phyloP scores from a whole-genome alignment of 257 asterid genomes.

The Gentiana straminea region DNA sequence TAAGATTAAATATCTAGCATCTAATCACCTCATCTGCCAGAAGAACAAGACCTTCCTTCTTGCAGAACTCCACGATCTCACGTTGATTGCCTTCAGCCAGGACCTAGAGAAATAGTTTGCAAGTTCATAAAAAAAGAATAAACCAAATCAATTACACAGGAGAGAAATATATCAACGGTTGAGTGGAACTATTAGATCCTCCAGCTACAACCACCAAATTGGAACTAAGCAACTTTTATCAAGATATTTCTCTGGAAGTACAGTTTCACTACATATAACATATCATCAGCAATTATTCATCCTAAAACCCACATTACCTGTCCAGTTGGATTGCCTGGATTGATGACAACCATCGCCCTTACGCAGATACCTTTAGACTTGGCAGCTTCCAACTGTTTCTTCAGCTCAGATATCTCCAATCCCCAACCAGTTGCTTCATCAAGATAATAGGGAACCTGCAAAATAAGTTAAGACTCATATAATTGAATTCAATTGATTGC shows the following conservation, averaged over 20 bases:
- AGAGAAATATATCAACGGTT: not conserved
- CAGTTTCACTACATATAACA: too few species aligned
- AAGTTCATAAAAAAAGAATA: not conserved
- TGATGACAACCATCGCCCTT: constrained; percentile 88
- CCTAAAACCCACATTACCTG: constrained; percentile 38
- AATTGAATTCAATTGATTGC: constrained; percentile 9
- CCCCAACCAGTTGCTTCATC: constrained; percentile 99
- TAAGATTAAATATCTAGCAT: not conserved
- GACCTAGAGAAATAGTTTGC: constrained; percentile 23
- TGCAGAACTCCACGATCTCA: constrained; percentile 91
- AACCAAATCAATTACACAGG: not conserved
- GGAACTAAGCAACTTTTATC: too few species aligned
- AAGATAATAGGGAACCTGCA: constrained; percentile 90
- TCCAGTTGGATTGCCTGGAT: constrained; percentile 99
- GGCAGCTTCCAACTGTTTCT: constrained; percentile 71
- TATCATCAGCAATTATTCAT: not conserved
- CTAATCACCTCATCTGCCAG: constrained; percentile 86
- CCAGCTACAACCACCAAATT: not conserved
- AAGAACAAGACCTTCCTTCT: constrained; percentile 90
- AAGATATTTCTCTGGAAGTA: too few species aligned
- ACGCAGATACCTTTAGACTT: constrained; percentile 62
- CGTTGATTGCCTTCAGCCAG: constrained; percentile 59
- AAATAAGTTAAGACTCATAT: constrained; percentile 4
- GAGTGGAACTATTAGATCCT: not conserved
- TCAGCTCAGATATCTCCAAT: constrained; percentile 67